These are phyloP conservation scores for Chloranthus sessilifolius DNA, from an alignment of 164 flowering plant genomes.

Conservation along the genomic window DNA sequence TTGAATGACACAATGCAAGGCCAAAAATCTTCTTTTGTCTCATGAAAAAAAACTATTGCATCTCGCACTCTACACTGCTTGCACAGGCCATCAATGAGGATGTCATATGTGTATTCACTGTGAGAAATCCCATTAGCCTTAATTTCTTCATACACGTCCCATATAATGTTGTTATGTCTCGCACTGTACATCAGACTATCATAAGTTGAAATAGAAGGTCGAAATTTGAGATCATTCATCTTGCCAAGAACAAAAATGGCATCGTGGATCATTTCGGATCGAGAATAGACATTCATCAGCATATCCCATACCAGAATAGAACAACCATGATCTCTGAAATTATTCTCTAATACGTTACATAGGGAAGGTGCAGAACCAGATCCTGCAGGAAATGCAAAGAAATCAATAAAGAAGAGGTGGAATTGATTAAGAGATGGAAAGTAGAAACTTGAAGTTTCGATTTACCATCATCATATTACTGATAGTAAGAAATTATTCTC, in stretches of 20 bases:
- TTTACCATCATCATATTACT: too few relatives aligned
- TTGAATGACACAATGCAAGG: constrained; percentile 52
- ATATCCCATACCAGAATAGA: constrained; percentile 55
- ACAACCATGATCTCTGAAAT: constrained; percentile 45
- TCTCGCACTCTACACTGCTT: constrained; percentile 47
- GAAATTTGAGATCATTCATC: constrained; percentile 48
- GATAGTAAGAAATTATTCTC: too few relatives aligned
- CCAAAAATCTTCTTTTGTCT: constrained; percentile 22
- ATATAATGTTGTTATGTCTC: constrained; percentile 42
- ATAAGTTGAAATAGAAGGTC: constrained; percentile 48
- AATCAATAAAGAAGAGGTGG: constrained; percentile 14
- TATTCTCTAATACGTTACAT: constrained; percentile 41
- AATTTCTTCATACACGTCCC: constrained; percentile 42
- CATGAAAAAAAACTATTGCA: constrained; percentile 40
- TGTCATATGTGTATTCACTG: constrained; percentile 39
- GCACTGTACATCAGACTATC: constrained; percentile 53
- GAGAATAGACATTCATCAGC: constrained; percentile 54
- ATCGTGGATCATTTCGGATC: constrained; percentile 51
- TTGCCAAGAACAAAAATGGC: constrained; percentile 53
- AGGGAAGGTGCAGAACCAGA: constrained; percentile 51
- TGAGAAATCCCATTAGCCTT: constrained; percentile 25
- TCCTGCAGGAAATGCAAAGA: constrained; percentile 42
- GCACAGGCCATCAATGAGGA: constrained; percentile 60
- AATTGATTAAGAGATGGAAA: too few relatives aligned
- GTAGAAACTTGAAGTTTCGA: too few relatives aligned